Base-by-base conservation (phyloP, 257 asterid species). In the Solanum chaucha region DNA sequence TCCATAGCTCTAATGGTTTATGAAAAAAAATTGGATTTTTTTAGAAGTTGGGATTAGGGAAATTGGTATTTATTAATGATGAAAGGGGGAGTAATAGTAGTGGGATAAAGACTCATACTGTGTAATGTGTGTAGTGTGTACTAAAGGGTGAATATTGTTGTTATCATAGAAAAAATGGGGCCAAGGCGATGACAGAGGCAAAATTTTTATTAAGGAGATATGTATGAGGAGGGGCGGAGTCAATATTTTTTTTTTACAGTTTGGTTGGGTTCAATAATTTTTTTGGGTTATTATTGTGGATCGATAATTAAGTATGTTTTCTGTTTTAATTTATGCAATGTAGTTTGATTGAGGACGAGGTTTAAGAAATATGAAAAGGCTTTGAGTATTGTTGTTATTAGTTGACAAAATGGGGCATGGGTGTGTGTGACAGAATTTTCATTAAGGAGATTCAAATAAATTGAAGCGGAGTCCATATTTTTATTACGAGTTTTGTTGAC, bases 171-270 rank as follows among this genome's bases (percentile, higher is more conserved):
- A 2, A 67, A 28, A 67, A 26, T 6, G 36, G 38, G 74, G 10
- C 5, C 7, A 7, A 17, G 5, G 9, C 0, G 10, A 30, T 5
- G 71, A 4, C 0, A 1, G 71, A 64, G 15, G 1, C 3, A 64
- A 1, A 24, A 24, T 10, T 26, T 65, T 67, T 26, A 26, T 26
- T 26, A 26, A 67, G 20, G 5, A 26, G 10, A 26, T 5, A 11
- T 5, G 5, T 24, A 67, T 26, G 30, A 26, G 4, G 3, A 26
- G 2, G 19, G 15, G 20, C 1, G 7, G 26, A 17, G 65, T 22
- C 30, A 4, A 9, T 10, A 61, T 61, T 22, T 61, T 4, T 1
- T 3, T 61, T 61, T 8, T 40, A 40, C 4, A 26, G 19, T 65
- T 24, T 65, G 34, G 1, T 65, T 10, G 17, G 15, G 28, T 64